phyloP scores from a whole-genome alignment of 495 filamentous ascomycete species.

The Immersiella caudata region DNA sequence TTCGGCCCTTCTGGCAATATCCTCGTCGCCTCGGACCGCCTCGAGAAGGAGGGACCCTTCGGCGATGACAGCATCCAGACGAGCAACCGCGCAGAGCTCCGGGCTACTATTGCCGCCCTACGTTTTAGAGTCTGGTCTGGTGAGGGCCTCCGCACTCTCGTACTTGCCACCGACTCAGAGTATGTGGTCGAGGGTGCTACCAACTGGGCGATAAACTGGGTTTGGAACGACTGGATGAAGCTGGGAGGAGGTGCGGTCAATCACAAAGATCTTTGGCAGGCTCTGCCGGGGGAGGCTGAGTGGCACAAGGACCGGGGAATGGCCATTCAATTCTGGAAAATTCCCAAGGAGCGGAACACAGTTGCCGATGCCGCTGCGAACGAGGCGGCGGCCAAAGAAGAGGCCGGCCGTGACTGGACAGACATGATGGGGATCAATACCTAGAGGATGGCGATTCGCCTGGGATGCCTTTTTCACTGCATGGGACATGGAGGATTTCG shows the following conservation, averaged over 20 bases:
- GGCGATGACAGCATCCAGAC: conserved; percentile 36
- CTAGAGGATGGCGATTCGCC: too few species aligned
- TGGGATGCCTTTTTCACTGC: too few species aligned
- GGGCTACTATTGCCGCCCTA: conserved; percentile 46
- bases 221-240: conserved; percentile 44
- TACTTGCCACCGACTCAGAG: conserved; percentile 53
- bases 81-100: conserved; percentile 52
- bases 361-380: conserved; percentile 48
- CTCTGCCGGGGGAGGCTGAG: conserved; percentile 42
- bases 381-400: conserved; percentile 28
- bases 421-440: neutral
- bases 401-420: neutral
- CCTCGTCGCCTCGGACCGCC: conserved; percentile 25
- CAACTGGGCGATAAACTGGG: conserved; percentile 45
- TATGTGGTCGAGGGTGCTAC: conserved; percentile 48
- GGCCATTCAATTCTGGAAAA: conserved; percentile 47
- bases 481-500: too few species aligned
- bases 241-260: conserved; percentile 29
- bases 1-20: conserved; percentile 2
- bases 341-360: conserved; percentile 44
- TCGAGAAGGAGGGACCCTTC: conserved; percentile 41
- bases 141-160: conserved; percentile 44
- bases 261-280: conserved; percentile 50
- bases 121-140: conserved; percentile 38
- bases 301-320: conserved; percentile 27